Conservation (phyloP, 371 early-diverging fungal genomes). For the Blakeslea trispora region DNA sequence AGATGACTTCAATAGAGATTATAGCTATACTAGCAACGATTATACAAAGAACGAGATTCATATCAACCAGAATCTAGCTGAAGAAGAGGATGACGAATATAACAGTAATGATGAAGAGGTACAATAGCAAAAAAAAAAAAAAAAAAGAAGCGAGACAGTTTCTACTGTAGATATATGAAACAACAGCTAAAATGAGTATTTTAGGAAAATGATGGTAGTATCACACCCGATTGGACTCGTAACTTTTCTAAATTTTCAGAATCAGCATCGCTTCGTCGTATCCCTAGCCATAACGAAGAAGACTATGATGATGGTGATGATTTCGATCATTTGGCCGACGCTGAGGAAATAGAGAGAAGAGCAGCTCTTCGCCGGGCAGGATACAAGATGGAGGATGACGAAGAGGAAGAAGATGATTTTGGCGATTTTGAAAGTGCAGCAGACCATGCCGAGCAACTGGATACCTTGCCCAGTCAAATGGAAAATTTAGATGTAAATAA, state of each 20-base stretch:
- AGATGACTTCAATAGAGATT: slow-evolving; percentile 29
- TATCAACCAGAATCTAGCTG: slow-evolving; percentile 6
- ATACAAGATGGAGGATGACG: slow-evolving; percentile 9
- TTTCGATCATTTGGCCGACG: slow-evolving; percentile 39
- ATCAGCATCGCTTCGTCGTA: slow-evolving; percentile 33
- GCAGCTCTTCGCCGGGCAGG: slow-evolving; percentile 21
- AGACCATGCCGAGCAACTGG: slow-evolving; percentile 5
- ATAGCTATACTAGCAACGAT: slow-evolving; percentile 10
- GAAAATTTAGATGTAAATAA: slow-evolving; percentile 17
- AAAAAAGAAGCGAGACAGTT: not conserved
- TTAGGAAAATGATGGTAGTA: slow-evolving; percentile 18
- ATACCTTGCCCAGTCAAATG: slow-evolving; percentile 16
- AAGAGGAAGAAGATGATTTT: slow-evolving; percentile 22
- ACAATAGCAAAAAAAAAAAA: not conserved
- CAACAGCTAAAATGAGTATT: no score
- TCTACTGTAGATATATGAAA: no score
- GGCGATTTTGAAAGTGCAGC: slow-evolving; percentile 16
- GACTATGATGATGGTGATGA: slow-evolving; percentile 38
- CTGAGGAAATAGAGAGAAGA: slow-evolving; percentile 37
- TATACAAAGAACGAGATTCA: slow-evolving; percentile 5
- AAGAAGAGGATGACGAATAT: slow-evolving; percentile 18
- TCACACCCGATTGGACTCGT: slow-evolving; percentile 34
- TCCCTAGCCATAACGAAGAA: slow-evolving; percentile 30
- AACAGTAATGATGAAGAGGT: slow-evolving; percentile 27
- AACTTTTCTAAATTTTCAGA: slow-evolving; percentile 46